These are phyloP conservation scores for sweet orange (Citrus sinensis) DNA, from an alignment of 345 rosid species.

Conservation along the genomic window DVS_A1.0 CM039164.1:28400501-28401000, in stretches of 20 bases:
- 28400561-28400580: background rate
- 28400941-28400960: background rate
- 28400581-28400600: conserved; percentile 29
- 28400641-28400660: conserved; percentile 7
- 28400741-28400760: background rate
- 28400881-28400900: background rate
- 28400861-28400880: background rate
- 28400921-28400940: background rate
- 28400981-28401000: background rate
- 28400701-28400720: conserved; percentile 38
- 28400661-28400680: conserved; percentile 23
- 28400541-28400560: background rate
- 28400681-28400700: conserved; percentile 49
- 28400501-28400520: background rate
- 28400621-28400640: background rate
- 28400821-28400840: background rate
- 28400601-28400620: background rate
- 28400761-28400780: background rate
- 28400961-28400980: background rate
- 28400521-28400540: background rate
- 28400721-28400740: conserved; percentile 1
- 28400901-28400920: background rate
- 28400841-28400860: background rate
- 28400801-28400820: background rate
- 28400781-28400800: background rate